phyloP scores from a whole-genome alignment of 179 eudicot genomes.

The Heliamphora pulchella region DNA sequence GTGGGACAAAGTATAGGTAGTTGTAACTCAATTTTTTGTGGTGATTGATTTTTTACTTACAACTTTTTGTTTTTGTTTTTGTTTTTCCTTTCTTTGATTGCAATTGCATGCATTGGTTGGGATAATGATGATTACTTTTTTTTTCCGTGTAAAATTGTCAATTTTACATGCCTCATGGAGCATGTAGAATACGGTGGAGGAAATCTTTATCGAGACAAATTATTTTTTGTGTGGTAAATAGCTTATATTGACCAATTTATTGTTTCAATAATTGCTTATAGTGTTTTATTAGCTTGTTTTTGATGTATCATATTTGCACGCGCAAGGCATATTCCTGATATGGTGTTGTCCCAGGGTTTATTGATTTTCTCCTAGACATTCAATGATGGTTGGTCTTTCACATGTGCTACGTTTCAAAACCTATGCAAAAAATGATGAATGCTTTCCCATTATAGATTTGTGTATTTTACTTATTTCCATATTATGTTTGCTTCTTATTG shows the following conservation, averaged over 20 bases:
- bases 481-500: constrained; percentile 14
- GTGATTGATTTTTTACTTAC: too few species aligned
- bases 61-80: too few species aligned
- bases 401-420: not conserved
- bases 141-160: too few species aligned
- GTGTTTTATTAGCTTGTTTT: not conserved
- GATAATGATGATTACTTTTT: too few species aligned
- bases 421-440: not conserved
- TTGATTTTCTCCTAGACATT: not conserved
- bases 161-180: too few species aligned
- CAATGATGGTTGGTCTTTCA: not conserved
- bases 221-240: not conserved
- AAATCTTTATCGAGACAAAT: too few species aligned
- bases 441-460: not conserved
- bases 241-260: not conserved
- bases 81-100: too few species aligned
- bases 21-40: too few species aligned
- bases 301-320: not conserved
- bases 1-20: too few species aligned
- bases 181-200: too few species aligned
- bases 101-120: too few species aligned
- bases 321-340: not conserved
- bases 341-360: not conserved
- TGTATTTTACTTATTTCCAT: not conserved
- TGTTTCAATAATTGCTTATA: not conserved